phyloP scores from a whole-genome alignment of 495 filamentous ascomycete genomes.

The Penicillium argentinense region DNA sequence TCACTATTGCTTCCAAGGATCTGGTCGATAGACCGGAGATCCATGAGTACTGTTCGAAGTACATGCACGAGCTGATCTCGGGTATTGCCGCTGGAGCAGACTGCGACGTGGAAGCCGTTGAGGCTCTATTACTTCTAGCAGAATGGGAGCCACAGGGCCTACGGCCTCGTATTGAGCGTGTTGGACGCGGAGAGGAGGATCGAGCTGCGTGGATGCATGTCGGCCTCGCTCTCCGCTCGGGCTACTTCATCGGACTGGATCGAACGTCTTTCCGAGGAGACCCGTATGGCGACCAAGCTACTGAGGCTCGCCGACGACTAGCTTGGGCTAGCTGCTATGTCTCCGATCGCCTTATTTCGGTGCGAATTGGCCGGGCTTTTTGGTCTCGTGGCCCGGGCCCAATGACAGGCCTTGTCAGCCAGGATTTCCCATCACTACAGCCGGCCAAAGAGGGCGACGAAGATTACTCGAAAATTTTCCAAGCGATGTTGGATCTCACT shows the following conservation, averaged over 20 bases:
- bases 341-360: conserved; percentile 63
- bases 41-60: conserved; percentile 59
- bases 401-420: conserved; percentile 57
- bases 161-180: conserved; percentile 48
- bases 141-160: conserved; percentile 65
- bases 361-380: conserved; percentile 63
- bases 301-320: conserved; percentile 55
- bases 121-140: conserved; percentile 60
- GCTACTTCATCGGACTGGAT: conserved; percentile 62
- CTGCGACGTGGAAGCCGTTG: conserved; percentile 63
- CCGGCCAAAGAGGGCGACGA: conserved; percentile 53
- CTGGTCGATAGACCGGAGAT: conserved; percentile 54
- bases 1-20: conserved; percentile 64
- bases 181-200: conserved; percentile 65
- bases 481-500: conserved; percentile 62
- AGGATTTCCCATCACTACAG: conserved; percentile 61
- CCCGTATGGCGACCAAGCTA: conserved; percentile 45
- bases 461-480: conserved; percentile 62
- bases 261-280: conserved; percentile 54
- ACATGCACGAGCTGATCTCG: conserved; percentile 63
- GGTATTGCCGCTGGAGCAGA: conserved; percentile 59
- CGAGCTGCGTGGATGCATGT: conserved; percentile 70
- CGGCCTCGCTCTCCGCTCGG: conserved; percentile 61
- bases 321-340: conserved; percentile 66
- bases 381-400: conserved; percentile 66